Conservation (phyloP, 139 green algal species). For the Haematococcus sp. region DNA sequence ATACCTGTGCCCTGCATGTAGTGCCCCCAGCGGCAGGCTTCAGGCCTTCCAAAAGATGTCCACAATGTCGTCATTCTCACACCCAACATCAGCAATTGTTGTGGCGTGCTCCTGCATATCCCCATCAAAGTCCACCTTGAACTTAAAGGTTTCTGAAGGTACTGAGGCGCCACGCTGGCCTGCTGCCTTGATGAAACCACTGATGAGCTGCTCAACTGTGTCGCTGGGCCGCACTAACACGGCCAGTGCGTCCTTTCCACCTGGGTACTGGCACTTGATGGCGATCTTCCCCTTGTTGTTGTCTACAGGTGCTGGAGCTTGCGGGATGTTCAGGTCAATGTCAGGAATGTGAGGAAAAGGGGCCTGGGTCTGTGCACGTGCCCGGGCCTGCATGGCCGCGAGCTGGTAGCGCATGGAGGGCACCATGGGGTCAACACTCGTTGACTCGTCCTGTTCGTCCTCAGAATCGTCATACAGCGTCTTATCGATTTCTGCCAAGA, state of each 20-base stretch:
- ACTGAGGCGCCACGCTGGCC: background rate
- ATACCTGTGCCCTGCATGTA: too few relatives aligned
- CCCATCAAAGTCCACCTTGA: background rate
- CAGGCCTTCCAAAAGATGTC: background rate
- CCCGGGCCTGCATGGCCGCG: too few relatives aligned
- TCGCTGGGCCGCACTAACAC: background rate
- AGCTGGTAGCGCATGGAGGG: too few relatives aligned
- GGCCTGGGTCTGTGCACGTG: too few relatives aligned
- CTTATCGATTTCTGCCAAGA: too few relatives aligned
- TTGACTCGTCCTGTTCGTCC: too few relatives aligned
- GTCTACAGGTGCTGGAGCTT: background rate
- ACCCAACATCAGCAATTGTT: background rate
- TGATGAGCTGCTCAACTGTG: background rate
- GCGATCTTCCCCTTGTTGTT: background rate
- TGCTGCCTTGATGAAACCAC: background rate
- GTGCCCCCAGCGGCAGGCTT: too few relatives aligned
- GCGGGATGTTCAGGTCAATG: too few relatives aligned
- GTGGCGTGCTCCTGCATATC: background rate
- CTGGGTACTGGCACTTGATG: background rate
- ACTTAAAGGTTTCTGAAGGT: background rate
- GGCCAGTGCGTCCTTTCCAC: too few relatives aligned
- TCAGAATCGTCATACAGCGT: too few relatives aligned
- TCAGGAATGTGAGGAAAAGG: too few relatives aligned
- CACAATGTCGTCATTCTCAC: background rate
- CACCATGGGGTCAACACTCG: too few relatives aligned